Base-by-base conservation (phyloP, 2,329 filamentous ascomycete species). In the Decorospora gaudefroyi region DNA sequence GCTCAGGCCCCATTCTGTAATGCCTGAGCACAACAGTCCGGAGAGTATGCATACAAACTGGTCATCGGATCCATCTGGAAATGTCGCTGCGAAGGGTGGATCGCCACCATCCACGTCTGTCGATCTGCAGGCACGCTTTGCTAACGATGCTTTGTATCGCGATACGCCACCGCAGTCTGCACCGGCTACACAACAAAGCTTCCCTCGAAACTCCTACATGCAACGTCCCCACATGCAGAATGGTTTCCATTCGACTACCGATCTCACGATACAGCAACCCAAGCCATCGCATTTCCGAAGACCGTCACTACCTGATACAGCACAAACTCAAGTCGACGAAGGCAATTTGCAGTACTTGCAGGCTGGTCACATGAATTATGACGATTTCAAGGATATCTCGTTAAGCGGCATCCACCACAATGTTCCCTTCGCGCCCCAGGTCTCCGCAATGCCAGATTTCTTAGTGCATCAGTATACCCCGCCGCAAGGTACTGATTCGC, bases 121-220 rank as follows among this genome's bases (percentile, higher is more conserved):
- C 28, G 65, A 71, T 31, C 29, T 64, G 10, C 59, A 70, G 30
- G 53, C 57, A 8, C 58, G 59, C 9, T 50, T 70, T 41, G 48
- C 52, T 6, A 67, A 64, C 27, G 68, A 68, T 12, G 59, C 43
- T 53, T 53, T 61, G 53, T 72, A 70, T 43, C 73, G 73, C 34
- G 74, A 76, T 44, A 76, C 76, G 3, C 75, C 75, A 25, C 76
- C 76, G 6, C 75, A 78, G 49, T 78, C 75, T 17, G 76, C 76
- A 25, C 76, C 76, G 10, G 73, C 76, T 2, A 72, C 70, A n/a
- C 75, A 78, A 48, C 72, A 75, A 53, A 69, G 61, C 31, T 78
- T 78, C 44, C 65, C 72, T 11, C 61, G 61, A 7, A 59, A 59
- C 18, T 53, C 61, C 6, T 72, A 69, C 41, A 68, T 70, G 61